Base-by-base conservation (phyloP, 2,329 filamentous ascomycete species). In the Triangularia verruculosa region DNA sequence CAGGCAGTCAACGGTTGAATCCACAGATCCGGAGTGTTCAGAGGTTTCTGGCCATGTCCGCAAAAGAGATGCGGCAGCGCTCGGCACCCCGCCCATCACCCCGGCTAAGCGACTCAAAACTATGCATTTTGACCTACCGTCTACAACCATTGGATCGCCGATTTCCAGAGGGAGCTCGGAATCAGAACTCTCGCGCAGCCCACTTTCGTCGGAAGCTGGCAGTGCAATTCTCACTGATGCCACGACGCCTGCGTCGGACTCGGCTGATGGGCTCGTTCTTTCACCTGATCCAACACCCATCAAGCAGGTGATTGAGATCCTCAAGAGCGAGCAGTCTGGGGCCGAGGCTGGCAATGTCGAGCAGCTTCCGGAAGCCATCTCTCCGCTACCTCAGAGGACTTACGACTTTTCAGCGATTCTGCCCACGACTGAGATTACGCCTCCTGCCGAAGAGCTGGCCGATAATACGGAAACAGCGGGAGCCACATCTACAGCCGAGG, bases 21-120 rank as follows among this genome's bases (percentile, higher is more conserved):
- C 78, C 0, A 72, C 34, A 2, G 71, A 65, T 4, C 70, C 70
- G 47, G 72, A 73, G 32, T 68, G 63, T 24, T 32, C 30, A 39
- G 47, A 24, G 7, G 51, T 7, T 27, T 64, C 20, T 5, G 60
- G 17, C 7, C 71, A 69, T 61, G 80, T 78, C 67, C 74, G 76
- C 9, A 85, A 82, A 69, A 75, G 79, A 17, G 76, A 78, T 0
- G 70, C 73, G 4, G 79, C 81, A 30, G 74, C 74, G 4, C 74
- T 86, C 4, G 79, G 79, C 1, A 84, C 83, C 3, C 84, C 84
- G 0, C 84, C 84, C 0, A 75, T 82, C 12, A 87, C 84, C 0
- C 84, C 84, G 0, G 76, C 82, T 0, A 86, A 86, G 70, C 79
- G 76, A 63, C 73, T 77, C 12, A 84, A 81, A 70, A 73, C 73